These are phyloP conservation scores for Leavenworthia alabamica DNA, from an alignment of 345 rosid genomes.

Conservation along the genomic window DNA sequence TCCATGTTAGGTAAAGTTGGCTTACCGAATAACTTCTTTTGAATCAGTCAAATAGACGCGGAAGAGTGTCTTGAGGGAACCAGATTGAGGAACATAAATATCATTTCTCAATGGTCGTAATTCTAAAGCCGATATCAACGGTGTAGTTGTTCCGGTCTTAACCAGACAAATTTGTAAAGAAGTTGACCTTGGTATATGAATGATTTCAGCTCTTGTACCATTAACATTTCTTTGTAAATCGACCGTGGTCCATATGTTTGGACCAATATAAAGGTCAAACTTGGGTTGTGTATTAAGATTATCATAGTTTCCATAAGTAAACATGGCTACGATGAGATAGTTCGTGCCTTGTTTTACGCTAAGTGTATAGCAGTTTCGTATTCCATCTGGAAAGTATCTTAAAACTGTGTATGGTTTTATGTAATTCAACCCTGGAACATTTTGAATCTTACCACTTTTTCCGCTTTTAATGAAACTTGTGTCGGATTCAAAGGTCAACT, in stretches of 20 bases:
- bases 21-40: constrained; percentile 10
- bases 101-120: constrained; percentile 21
- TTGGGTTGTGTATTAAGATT: constrained; percentile 3
- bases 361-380: constrained; percentile 26
- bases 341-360: constrained; percentile 7
- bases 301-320: constrained; percentile 30
- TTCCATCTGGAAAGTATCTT: constrained; percentile 28
- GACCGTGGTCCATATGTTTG: constrained; percentile 27
- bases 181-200: constrained; percentile 14
- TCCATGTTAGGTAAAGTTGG: constrained; percentile 8
- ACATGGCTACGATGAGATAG: constrained; percentile 24
- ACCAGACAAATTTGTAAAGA: constrained; percentile 25
- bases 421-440: neutral
- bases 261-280: constrained; percentile 29
- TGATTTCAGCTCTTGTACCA: constrained; percentile 19
- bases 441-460: constrained; percentile 13
- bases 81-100: constrained; percentile 24
- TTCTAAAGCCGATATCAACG: constrained; percentile 32
- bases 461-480: constrained; percentile 11
- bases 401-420: constrained; percentile 22
- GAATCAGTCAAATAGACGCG: constrained; percentile 13
- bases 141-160: constrained; percentile 29
- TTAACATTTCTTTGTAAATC: neutral
- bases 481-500: constrained; percentile 24
- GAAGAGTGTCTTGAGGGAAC: constrained; percentile 14